These are phyloP conservation scores for Claviceps humidiphila DNA, from an alignment of 2,329 filamentous ascomycete genomes.

Conservation along the genomic window DNA sequence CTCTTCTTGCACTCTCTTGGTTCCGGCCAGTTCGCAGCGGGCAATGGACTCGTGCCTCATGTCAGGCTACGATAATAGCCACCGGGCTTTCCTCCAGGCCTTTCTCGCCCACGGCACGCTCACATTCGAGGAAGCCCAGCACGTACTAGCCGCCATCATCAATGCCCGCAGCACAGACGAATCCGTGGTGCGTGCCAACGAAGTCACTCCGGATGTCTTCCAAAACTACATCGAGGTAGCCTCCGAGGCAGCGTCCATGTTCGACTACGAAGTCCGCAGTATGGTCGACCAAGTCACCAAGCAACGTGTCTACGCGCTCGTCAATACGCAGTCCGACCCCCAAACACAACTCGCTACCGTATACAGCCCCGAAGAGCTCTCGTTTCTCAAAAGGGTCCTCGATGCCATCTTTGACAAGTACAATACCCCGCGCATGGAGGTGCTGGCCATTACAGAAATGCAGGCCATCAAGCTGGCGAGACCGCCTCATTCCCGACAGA, in stretches of 20 bases:
- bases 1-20: neutral
- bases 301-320: conserved; percentile 63
- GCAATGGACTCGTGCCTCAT: conserved; percentile 18
- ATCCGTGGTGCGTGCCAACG: conserved; percentile 35
- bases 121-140: conserved; percentile 59
- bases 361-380: conserved; percentile 70
- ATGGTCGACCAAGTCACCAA: conserved; percentile 54
- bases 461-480: conserved; percentile 61
- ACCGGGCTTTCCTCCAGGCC: conserved; percentile 84
- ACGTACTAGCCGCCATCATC: conserved; percentile 64
- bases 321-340: conserved; percentile 78
- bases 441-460: conserved; percentile 68
- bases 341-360: conserved; percentile 79
- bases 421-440: conserved; percentile 68
- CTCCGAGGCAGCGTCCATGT: conserved; percentile 58
- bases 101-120: conserved; percentile 68
- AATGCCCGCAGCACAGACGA: conserved; percentile 33
- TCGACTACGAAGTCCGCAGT: conserved; percentile 80
- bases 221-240: conserved; percentile 54
- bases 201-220: conserved; percentile 58
- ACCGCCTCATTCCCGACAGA: conserved; percentile 26
- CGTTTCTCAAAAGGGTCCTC: conserved; percentile 75
- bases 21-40: neutral
- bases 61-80: conserved; percentile 41
- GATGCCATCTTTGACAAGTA: conserved; percentile 86